Conservation (phyloP, 306 rosid genomes). For the Lathyrus tuberosus region DNA sequence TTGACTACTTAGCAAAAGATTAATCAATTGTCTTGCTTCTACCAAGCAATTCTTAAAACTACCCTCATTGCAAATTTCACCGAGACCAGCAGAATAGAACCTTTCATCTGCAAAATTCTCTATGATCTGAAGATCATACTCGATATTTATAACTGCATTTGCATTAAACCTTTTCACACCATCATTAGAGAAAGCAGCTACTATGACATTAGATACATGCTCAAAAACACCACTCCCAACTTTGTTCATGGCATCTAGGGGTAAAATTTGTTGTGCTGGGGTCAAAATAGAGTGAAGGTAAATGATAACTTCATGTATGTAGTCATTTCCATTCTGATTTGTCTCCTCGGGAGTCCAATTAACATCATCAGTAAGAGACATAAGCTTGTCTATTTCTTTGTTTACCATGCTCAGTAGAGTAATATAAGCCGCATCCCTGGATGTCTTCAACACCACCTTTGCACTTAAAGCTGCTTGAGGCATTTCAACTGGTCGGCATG, state of each 20-base stretch:
- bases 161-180: constrained; percentile 81
- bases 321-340: constrained; percentile 62
- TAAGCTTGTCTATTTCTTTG: constrained; percentile 62
- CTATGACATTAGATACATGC: constrained; percentile 70
- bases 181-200: constrained; percentile 70
- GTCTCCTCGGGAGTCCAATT: constrained; percentile 84
- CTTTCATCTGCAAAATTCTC: constrained; percentile 88
- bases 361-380: constrained; percentile 64
- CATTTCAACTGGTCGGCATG: constrained; percentile 64
- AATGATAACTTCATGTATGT: constrained; percentile 68
- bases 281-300: constrained; percentile 83
- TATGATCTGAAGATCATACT: constrained; percentile 61
- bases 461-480: constrained; percentile 77
- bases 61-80: constrained; percentile 68
- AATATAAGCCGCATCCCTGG: constrained; percentile 81
- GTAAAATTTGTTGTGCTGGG: constrained; percentile 77
- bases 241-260: constrained; percentile 74
- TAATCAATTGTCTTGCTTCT: constrained; percentile 77
- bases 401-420: constrained; percentile 67
- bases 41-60: constrained; percentile 65
- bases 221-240: constrained; percentile 86
- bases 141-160: constrained; percentile 62
- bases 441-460: constrained; percentile 66
- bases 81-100: constrained; percentile 70
- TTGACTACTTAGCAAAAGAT: constrained; percentile 82